A percentile compares a stretch with the other conserved stretches of the same genome.
phyloP scores from a whole-genome alignment of 768 basidiomycete genomes.

The Cubamyces sp. region DNA sequence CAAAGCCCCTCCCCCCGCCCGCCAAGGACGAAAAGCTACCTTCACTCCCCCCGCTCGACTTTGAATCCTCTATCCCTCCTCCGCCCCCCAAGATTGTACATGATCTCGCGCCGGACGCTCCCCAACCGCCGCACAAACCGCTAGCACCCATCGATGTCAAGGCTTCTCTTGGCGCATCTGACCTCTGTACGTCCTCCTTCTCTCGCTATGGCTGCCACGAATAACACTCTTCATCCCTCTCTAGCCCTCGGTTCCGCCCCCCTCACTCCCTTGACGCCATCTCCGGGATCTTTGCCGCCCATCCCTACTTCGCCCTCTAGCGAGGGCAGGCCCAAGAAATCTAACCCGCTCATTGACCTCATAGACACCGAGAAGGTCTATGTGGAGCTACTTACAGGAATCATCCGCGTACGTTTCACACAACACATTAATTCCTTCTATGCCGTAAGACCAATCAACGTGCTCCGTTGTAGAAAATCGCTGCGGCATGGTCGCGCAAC shows the following conservation, averaged over 20 bases:
- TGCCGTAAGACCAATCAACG: slow-evolving; percentile 22
- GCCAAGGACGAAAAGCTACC: slow-evolving; percentile 38
- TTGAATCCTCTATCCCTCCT: slow-evolving; percentile 25
- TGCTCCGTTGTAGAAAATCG: slow-evolving; percentile 72
- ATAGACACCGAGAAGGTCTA: slow-evolving; percentile 93
- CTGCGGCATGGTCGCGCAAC: slow-evolving; percentile 94
- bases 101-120: slow-evolving; percentile 16
- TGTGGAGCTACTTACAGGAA: slow-evolving; percentile 85
- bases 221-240: background rate
- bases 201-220: background rate
- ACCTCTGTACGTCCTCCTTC: slow-evolving; percentile 18
- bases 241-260: slow-evolving; percentile 18
- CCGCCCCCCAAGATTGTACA: slow-evolving; percentile 32
- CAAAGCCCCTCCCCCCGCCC: slow-evolving; percentile 37
- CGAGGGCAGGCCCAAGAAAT: slow-evolving; percentile 59
- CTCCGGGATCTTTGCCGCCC: slow-evolving; percentile 18
- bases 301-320: slow-evolving; percentile 36
- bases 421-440: slow-evolving; percentile 2
- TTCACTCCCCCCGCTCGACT: slow-evolving; percentile 30
- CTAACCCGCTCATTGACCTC: slow-evolving; percentile 88
- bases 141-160: slow-evolving; percentile 23
- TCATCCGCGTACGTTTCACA: slow-evolving; percentile 77
- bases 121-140: slow-evolving; percentile 16
- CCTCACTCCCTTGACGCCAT: slow-evolving; percentile 20
- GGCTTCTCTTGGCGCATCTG: slow-evolving; percentile 17